Conservation (phyloP, 2,329 filamentous ascomycete species). For the Trichophyton rubrum region DNA sequence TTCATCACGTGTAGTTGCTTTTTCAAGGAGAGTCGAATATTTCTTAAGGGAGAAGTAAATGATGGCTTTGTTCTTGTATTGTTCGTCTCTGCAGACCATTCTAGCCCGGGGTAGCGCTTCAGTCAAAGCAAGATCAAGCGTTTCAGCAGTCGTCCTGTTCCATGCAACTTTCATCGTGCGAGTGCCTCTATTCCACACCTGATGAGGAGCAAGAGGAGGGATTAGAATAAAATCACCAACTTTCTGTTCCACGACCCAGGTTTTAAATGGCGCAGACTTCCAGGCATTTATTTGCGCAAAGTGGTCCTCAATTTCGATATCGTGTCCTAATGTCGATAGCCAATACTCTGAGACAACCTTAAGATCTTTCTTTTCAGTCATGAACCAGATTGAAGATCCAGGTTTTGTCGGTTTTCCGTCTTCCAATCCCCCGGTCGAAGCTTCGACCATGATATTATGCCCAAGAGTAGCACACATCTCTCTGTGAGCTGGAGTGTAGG, state of each 20-base stretch:
- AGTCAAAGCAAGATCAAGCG: conserved; percentile 68
- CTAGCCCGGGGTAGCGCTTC: conserved; percentile 82
- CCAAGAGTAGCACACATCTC: conserved; percentile 96
- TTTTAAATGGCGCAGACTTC: conserved; percentile 86
- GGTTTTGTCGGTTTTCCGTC: conserved; percentile 59
- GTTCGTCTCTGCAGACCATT: conserved; percentile 89
- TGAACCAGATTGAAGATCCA: conserved; percentile 94
- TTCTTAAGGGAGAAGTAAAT: conserved; percentile 76
- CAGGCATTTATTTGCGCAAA: conserved; percentile 93
- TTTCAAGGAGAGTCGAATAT: conserved; percentile 51
- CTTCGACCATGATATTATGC: conserved; percentile 97
- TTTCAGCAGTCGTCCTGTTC: conserved; percentile 91
- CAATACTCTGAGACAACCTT: conserved; percentile 88
- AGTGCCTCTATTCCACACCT: conserved; percentile 96
- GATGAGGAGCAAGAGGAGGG: conserved; percentile 83
- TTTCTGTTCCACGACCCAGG: conserved; percentile 83
- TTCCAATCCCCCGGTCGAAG: conserved; percentile 52
- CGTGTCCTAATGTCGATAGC: conserved; percentile 80
- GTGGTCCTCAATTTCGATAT: conserved; percentile 93
- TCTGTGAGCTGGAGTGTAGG: conserved; percentile 85
- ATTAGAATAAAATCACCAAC: conserved; percentile 88
- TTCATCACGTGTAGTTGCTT: conserved; percentile 42
- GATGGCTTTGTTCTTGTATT: conserved; percentile 98
- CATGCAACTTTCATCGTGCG: conserved; percentile 95
- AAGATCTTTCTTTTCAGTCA: conserved; percentile 92